Evolutionary conservation across 1,139 yeast genomes (phyloP).

Genomic region (Blastobotrys petasosporus): DNA sequence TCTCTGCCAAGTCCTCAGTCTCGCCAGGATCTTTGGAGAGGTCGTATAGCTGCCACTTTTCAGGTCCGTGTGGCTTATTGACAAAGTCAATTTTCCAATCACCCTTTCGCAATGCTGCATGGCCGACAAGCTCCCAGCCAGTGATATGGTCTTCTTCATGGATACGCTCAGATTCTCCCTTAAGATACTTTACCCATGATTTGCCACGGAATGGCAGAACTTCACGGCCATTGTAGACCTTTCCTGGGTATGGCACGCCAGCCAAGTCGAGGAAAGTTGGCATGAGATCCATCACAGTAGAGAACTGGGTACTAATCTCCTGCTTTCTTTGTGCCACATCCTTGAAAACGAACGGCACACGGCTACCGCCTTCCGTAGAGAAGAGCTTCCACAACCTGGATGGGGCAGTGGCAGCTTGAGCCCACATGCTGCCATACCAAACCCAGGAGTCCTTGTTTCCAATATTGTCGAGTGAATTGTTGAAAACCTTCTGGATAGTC

Average conservation of each 20-base stretch:
- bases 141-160: slow-evolving; percentile 45
- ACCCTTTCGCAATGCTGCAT: slow-evolving; percentile 50
- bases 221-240: slow-evolving; percentile 35
- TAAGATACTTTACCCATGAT: slow-evolving; percentile 24
- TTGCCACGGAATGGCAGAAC: slow-evolving; percentile 41
- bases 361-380: slow-evolving; percentile 52
- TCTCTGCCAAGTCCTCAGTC: slow-evolving; percentile 38
- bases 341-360: slow-evolving; percentile 43
- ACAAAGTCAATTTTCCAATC: slow-evolving; percentile 44
- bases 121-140: slow-evolving; percentile 57
- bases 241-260: slow-evolving; percentile 41
- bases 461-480: slow-evolving; percentile 44
- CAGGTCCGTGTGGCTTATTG: slow-evolving; percentile 43
- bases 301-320: slow-evolving; percentile 32
- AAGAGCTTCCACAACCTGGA: slow-evolving; percentile 46
- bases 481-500: slow-evolving; percentile 31
- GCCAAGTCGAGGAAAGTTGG: slow-evolving; percentile 50
- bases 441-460: slow-evolving; percentile 46
- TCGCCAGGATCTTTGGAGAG: slow-evolving; percentile 45
- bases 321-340: slow-evolving; percentile 37
- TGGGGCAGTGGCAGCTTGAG: slow-evolving; percentile 58
- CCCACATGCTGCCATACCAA: slow-evolving; percentile 55
- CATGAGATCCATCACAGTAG: slow-evolving; percentile 53
- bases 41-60: slow-evolving; percentile 46
- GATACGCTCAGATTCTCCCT: slow-evolving; percentile 31